These are phyloP conservation scores for Puya raimondii DNA, from an alignment of 176 grass and related monocot species.

Conservation along the genomic window DNA sequence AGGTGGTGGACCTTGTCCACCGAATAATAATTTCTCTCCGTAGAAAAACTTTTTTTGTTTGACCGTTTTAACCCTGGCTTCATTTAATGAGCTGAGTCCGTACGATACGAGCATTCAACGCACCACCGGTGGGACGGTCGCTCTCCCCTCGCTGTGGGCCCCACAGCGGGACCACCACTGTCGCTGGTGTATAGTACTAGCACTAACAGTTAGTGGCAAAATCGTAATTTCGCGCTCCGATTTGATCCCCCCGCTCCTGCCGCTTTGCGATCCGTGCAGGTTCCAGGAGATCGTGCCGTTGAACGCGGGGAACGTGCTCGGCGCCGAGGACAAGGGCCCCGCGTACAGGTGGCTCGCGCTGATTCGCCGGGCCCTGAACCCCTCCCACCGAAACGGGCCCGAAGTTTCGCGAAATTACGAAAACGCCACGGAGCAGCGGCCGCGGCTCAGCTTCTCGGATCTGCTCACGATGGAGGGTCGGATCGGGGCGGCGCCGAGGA, in stretches of 20 bases:
- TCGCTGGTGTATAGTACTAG: too few species aligned
- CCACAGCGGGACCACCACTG: too few species aligned
- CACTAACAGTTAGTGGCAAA: background rate
- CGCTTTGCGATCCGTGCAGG: conserved; percentile 17
- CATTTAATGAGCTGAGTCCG: background rate
- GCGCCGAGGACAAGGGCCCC: conserved; percentile 52
- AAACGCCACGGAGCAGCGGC: background rate
- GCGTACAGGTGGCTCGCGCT: conserved; percentile 57
- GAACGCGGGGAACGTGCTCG: conserved; percentile 73
- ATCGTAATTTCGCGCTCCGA: background rate
- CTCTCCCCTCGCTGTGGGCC: too few species aligned
- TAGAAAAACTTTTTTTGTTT: too few species aligned
- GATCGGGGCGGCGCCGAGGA: conserved; percentile 6
- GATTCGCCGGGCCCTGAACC: conserved; percentile 40
- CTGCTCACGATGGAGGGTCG: conserved; percentile 18
- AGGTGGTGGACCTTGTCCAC: too few species aligned
- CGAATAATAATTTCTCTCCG: too few species aligned
- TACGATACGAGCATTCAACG: background rate
- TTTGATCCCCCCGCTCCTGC: background rate
- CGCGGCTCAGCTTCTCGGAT: conserved; percentile 37
- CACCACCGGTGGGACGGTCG: too few species aligned
- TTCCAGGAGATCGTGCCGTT: conserved; percentile 91
- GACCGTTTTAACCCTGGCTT: too few species aligned
- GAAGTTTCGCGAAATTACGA: background rate
- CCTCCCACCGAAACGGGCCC: background rate